Evolutionary conservation across 305 asterid species (phyloP).

Genomic region (Fraxinus angustifolia): DNA sequence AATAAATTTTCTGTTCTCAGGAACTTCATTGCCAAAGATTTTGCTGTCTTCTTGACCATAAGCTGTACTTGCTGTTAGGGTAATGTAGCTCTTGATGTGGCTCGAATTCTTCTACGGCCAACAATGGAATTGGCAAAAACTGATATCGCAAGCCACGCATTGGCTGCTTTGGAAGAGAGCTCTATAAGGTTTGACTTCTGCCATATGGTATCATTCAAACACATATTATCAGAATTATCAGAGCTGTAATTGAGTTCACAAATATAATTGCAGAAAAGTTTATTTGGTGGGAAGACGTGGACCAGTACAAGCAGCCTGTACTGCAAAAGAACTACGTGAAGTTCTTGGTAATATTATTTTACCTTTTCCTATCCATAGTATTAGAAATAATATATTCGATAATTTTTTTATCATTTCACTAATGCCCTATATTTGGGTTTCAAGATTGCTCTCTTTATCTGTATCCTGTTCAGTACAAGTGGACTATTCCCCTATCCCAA

Average conservation of each 20-base stretch:
- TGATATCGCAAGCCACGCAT: conserved; percentile 80
- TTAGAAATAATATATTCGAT: neutral
- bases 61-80: conserved; percentile 40
- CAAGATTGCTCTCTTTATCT: neutral
- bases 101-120: conserved; percentile 84
- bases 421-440: neutral
- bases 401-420: neutral
- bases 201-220: neutral
- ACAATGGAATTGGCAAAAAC: conserved; percentile 70
- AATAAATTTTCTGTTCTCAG: conserved; percentile 4
- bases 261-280: conserved; percentile 56
- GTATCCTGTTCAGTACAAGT: neutral
- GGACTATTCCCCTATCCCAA: neutral
- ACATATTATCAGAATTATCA: neutral
- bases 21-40: conserved; percentile 3
- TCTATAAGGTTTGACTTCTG: conserved; percentile 57
- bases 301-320: conserved; percentile 92
- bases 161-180: conserved; percentile 70
- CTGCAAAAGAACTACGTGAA: conserved; percentile 93
- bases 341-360: conserved; percentile 51
- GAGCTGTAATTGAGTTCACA: conserved; percentile 7
- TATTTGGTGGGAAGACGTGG: conserved; percentile 96
- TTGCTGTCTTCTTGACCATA: conserved; percentile 8
- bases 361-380: neutral
- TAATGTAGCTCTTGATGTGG: conserved; percentile 95